A percentile compares a stretch with the other conserved stretches of the same genome.
Conservation (phyloP, 352 stramenopile species). For the Globisporangium radiosum region DNA sequence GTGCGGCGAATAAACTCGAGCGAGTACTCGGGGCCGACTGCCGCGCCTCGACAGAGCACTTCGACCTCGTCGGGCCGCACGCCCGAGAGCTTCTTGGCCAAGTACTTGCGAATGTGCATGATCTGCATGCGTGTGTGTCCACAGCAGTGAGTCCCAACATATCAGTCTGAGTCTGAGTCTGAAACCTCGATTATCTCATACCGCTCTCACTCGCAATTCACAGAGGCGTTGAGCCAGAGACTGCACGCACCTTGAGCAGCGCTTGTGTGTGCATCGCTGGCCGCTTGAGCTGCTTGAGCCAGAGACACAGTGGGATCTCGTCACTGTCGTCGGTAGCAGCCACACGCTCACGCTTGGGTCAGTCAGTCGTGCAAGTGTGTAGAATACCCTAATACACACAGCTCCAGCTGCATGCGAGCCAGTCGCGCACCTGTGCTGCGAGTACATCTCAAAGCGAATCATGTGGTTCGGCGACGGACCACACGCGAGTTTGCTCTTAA, state of each 20-base stretch:
- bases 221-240: too few species aligned
- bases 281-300: slow-evolving; percentile 20
- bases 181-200: too few species aligned
- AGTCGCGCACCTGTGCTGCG: slow-evolving; percentile 26
- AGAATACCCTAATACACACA: not conserved
- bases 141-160: not conserved
- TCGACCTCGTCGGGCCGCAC: slow-evolving; percentile 41
- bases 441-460: slow-evolving; percentile 40
- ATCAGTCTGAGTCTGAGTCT: too few species aligned
- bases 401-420: slow-evolving; percentile 1
- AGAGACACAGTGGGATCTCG: slow-evolving; percentile 37
- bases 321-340: slow-evolving; percentile 10
- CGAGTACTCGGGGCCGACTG: slow-evolving; percentile 51
- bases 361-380: not conserved
- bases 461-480: slow-evolving; percentile 26
- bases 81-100: slow-evolving; percentile 38
- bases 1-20: slow-evolving; percentile 63
- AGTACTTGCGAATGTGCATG: slow-evolving; percentile 52
- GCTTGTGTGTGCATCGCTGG: slow-evolving; percentile 36
- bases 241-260: slow-evolving; percentile 28
- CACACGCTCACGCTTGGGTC: not conserved
- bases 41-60: slow-evolving; percentile 39
- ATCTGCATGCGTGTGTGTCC: slow-evolving; percentile 22
- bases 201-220: too few species aligned
- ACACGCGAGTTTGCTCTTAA: slow-evolving; percentile 16